Evolutionary conservation across 1,139 yeast genomes (phyloP).

Genomic region (Suhomyces yuchorum): DNA sequence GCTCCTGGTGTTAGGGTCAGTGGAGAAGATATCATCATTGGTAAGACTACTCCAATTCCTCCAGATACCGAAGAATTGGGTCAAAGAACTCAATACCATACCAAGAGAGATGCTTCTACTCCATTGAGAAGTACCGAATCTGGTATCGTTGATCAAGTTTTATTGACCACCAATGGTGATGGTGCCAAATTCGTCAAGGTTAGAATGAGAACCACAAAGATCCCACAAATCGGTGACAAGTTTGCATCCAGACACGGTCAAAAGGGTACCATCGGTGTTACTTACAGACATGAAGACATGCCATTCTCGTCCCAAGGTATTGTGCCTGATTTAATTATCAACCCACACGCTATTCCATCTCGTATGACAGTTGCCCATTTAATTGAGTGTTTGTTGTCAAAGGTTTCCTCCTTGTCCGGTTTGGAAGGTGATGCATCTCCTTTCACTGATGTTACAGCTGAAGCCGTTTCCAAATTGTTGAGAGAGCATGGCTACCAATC

Average conservation of each 20-base stretch:
- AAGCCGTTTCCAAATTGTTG: constrained; percentile 85
- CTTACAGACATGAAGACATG: constrained; percentile 98
- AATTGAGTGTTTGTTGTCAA: constrained; percentile 94
- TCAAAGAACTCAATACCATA: constrained; percentile 96
- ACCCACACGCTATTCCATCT: constrained; percentile 99
- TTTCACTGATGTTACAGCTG: constrained; percentile 96
- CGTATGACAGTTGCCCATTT: constrained; percentile 99
- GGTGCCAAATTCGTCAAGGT: constrained; percentile 97
- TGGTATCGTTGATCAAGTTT: constrained; percentile 97
- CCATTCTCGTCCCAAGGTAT: constrained; percentile 96
- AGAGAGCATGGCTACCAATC: constrained; percentile 97
- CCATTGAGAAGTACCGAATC: constrained; percentile 96
- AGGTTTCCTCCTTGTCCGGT: constrained; percentile 93
- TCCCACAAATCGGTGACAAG: constrained; percentile 98
- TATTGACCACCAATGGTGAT: constrained; percentile 95
- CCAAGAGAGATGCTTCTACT: constrained; percentile 97
- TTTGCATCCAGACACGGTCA: constrained; percentile 98
- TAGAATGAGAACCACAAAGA: constrained; percentile 96
- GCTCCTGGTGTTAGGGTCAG: constrained; percentile 98
- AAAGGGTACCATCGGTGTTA: constrained; percentile 99
- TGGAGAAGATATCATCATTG: constrained; percentile 97
- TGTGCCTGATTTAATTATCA: constrained; percentile 95
- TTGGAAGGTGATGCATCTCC: constrained; percentile 99
- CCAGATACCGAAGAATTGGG: constrained; percentile 98
- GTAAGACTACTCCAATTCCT: constrained; percentile 97